Evolutionary conservation across 371 early-diverging fungal species (phyloP).

Genomic region (Rhizomucor miehei): DNA sequence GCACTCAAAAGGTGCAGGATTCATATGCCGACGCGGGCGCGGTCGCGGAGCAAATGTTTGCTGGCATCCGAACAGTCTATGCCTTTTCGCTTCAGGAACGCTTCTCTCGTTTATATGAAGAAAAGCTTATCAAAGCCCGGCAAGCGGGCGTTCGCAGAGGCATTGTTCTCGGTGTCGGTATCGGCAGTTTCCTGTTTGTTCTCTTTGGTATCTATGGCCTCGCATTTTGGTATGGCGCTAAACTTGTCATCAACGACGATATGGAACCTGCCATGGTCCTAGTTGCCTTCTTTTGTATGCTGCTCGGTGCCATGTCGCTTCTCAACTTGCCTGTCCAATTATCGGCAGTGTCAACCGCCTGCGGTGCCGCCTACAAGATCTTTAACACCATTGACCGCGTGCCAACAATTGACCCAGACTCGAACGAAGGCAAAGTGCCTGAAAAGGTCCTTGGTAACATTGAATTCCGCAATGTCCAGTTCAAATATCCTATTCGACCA

Average conservation of each 20-base stretch:
- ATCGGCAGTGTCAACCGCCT: constrained; percentile 55
- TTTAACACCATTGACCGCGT: constrained; percentile 75
- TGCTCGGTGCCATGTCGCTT: constrained; percentile 40
- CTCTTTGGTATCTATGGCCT: constrained; percentile 56
- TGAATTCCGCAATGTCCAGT: constrained; percentile 65
- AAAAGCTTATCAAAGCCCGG: constrained; percentile 39
- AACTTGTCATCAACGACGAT: constrained; percentile 34
- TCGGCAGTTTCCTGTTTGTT: constrained; percentile 49
- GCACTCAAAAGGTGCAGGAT: constrained; percentile 33
- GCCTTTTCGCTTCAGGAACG: constrained; percentile 68
- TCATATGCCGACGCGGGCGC: constrained; percentile 62
- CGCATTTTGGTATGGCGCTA: constrained; percentile 65
- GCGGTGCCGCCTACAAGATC: constrained; percentile 63
- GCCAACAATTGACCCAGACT: constrained; percentile 60
- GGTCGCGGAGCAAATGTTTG: constrained; percentile 73
- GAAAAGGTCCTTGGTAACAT: constrained; percentile 57
- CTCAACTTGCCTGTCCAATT: constrained; percentile 50
- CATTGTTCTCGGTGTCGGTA: constrained; percentile 38
- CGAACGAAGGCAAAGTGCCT: constrained; percentile 47
- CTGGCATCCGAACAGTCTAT: constrained; percentile 74
- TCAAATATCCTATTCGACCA: constrained; percentile 72
- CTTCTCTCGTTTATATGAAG: constrained; percentile 51
- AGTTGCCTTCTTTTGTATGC: constrained; percentile 59
- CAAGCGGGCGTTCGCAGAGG: constrained; percentile 33
- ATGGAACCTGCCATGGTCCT: constrained; percentile 43